Base-by-base conservation (phyloP, 2,329 filamentous ascomycete species). In the Tolypocladium cylindrosporum region DNA sequence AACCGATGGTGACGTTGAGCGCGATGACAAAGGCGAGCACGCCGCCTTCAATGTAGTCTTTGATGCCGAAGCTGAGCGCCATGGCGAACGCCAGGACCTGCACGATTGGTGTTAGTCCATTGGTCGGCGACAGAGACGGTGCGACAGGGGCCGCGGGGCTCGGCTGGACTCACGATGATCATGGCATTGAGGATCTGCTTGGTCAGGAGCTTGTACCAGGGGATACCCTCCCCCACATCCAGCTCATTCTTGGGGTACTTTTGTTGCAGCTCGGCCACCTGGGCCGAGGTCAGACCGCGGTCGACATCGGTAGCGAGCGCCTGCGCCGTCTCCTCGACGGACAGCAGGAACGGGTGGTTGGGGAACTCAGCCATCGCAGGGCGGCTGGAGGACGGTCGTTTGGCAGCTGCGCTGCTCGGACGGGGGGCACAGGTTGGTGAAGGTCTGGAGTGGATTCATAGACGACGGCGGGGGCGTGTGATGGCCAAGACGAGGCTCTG, bases 1-100 rank as follows among this genome's bases (percentile, higher is more conserved):
- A 87, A 0, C 85, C 86, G 63, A 89, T 86, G 51, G 81, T 78
- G 53, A 88, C 86, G 66, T 90, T 90, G 66, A 89, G 79, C 41
- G 83, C 67, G 59, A 89, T 88, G 68, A 89, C 85, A 60, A 82
- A 84, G 55, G 81, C 79, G 57, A 89, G 82, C 54, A 89, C 85
- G 56, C 81, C 83, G 56, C 83, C 85, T 74, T 88, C 85, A 63
- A 88, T 84, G 68, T 81, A 86, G 63, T 88, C 86, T 51, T 78
- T 72, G 61, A 89, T 86, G 61, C 79, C 84, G 69, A 87, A 89
- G 60, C 82, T 85, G 45, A 86, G 78, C 52, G 83, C 86, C 86
- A 91, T 90, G 66, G 88, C 88, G 65, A 92, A 87, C 57, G 89
- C 77, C 55, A 93, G 80, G 54, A 91, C 86, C 87, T 89, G 39